Percentiles rank a stretch among this genome's conserved stretches.
phyloP scores from a whole-genome alignment of 2,329 filamentous ascomycete species.

The Pseudogymnoascus sp. region DNA sequence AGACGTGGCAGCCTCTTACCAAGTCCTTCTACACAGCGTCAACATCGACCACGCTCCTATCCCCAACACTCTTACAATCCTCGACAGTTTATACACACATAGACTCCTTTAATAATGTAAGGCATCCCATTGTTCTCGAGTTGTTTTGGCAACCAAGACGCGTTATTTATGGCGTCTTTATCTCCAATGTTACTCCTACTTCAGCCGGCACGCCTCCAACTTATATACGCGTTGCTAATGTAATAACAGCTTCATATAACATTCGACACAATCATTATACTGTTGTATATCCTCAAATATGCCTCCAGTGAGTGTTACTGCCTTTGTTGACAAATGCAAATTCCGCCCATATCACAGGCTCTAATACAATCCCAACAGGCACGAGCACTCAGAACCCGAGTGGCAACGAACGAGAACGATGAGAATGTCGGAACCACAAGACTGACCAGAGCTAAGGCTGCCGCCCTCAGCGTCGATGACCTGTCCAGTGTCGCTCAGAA shows the following conservation, averaged over 20 bases:
- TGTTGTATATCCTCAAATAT: slow-evolving; percentile 29
- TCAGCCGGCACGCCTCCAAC: slow-evolving; percentile 8
- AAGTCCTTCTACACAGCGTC: slow-evolving; percentile 6
- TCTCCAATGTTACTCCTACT: not conserved
- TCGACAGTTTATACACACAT: slow-evolving; percentile 10
- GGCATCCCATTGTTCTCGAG: not conserved
- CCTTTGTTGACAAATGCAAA: slow-evolving; percentile 12
- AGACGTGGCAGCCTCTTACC: slow-evolving; percentile 9
- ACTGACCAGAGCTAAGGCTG: slow-evolving; percentile 87
- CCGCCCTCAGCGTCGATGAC: slow-evolving; percentile 59
- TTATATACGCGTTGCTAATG: slow-evolving; percentile 19
- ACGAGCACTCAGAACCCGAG: slow-evolving; percentile 64
- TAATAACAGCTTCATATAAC: slow-evolving; percentile 19
- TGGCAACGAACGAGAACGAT: slow-evolving; percentile 85
- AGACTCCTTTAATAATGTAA: slow-evolving; percentile 9
- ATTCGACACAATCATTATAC: slow-evolving; percentile 26
- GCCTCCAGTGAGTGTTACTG: slow-evolving; percentile 44
- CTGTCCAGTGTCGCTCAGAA: slow-evolving; percentile 47
- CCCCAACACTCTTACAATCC: not conserved
- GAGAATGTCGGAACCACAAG: slow-evolving; percentile 75
- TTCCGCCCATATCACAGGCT: not conserved
- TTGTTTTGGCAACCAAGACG: slow-evolving; percentile 4
- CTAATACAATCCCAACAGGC: slow-evolving; percentile 27
- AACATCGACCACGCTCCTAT: slow-evolving; percentile 6
- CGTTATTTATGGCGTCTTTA: slow-evolving; percentile 4